phyloP scores from a whole-genome alignment of 1,284 basidiomycete species.

The Cryptococcus hybrid region DNA sequence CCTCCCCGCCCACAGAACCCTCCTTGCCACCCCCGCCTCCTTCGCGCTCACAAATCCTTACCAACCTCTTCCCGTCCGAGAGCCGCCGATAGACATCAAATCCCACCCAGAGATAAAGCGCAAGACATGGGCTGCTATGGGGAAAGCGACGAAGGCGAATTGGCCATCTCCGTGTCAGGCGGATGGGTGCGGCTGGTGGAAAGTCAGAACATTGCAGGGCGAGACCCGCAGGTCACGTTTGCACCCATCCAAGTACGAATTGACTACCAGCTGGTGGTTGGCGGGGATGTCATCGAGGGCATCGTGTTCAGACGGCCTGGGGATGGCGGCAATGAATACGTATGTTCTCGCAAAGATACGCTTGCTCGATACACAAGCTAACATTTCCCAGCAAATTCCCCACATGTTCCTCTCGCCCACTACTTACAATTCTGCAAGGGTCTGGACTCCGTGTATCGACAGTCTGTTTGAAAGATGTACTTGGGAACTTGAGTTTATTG shows the following conservation, averaged over 20 bases:
- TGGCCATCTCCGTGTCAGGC: constrained; percentile 87
- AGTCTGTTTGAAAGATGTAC: constrained; percentile 95
- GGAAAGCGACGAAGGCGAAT: constrained; percentile 92
- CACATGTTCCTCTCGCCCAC: constrained; percentile 90
- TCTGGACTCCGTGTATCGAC: constrained; percentile 97
- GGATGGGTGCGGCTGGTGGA: constrained; percentile 58
- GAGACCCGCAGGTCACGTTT: constrained; percentile 26
- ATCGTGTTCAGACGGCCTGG: constrained; percentile 45
- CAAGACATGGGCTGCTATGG: constrained; percentile 81
- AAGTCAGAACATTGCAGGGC: constrained; percentile 11
- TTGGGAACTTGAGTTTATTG: constrained; percentile 97
- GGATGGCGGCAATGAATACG: constrained; percentile 55
- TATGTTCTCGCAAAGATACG: constrained; percentile 53
- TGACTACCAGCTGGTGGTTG: constrained; percentile 42
- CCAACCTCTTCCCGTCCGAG: constrained; percentile 32
- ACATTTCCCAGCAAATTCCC: constrained; percentile 67
- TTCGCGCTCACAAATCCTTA: constrained; percentile 64
- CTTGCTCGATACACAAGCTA: background rate
- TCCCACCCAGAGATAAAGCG: constrained; percentile 92
- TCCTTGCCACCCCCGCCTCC: constrained; percentile 65
- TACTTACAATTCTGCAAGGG: constrained; percentile 83
- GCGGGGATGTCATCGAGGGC: constrained; percentile 39
- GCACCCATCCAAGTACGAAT: constrained; percentile 46
- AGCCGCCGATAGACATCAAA: constrained; percentile 67
- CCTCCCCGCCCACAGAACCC: constrained; percentile 40